Base-by-base conservation (phyloP, 106 monocot species). In the Dendrobium officinale region DNA sequence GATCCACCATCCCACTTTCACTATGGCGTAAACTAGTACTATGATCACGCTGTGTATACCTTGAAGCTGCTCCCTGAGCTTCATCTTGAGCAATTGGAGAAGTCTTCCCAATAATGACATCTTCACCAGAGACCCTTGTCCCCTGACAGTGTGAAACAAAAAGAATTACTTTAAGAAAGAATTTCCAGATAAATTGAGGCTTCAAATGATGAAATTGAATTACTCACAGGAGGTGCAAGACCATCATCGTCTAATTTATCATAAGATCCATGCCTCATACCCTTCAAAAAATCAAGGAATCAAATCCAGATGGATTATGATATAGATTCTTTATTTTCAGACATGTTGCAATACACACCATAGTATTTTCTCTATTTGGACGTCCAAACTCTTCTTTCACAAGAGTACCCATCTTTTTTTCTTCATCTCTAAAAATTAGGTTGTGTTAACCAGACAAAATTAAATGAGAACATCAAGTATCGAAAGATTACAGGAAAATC, bases 1-100 rank as follows among this genome's bases (percentile, higher is more conserved):
- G 98, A 87, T 99, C 98, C 17, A 99, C 94, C 95, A 99, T 99
- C 43, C 98, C 98, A 84, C 94, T 99, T 84, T 99, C 98, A 87
- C 98, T 99, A 70, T 99, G 98, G 9, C 98, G 95, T 77, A 95
- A 83, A 41, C 90, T 93, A 31, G 98, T 99, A 83, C 98, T 99
- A 76, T 99, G 98, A 85, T 99, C 98, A 67, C 93, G 89, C 3
- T 84, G 75, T 9, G 98, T 89, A 79, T 92, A 95, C 80, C 94
- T 85, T 51, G 98, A 88, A 85, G 94, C 86, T 88, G 94, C 95
- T 29, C 98, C 98, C 81, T 95, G 95, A 67, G 92, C 55, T 55
- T 99, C 98, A 85, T 99, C 98, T 84, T 92, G 98, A 78, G 95
- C 42, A 42, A 99, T 95, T 79, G 98, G 98, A 72, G 95, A 88